Evolutionary conservation across 139 green algal species (phyloP).

Genomic region (Yamagishiella unicocca): DNA sequence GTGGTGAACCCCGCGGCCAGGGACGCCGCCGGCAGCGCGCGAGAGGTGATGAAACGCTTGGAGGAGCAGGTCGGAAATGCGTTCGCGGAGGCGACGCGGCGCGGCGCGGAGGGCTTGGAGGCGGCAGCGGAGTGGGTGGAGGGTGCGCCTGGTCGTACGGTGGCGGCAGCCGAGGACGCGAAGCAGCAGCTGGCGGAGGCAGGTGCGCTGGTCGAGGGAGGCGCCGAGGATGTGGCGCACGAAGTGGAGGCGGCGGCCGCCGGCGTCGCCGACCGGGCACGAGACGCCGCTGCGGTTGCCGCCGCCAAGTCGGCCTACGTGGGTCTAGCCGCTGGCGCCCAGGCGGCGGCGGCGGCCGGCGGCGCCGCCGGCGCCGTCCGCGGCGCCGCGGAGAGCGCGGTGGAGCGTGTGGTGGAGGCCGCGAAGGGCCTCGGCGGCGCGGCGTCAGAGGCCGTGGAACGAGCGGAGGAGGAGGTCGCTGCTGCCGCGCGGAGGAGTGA

Average conservation of each 20-base stretch:
- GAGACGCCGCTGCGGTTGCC: background rate
- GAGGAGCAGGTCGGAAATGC: background rate
- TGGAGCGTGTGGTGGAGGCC: background rate
- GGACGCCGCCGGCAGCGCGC: background rate
- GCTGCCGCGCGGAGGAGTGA: background rate
- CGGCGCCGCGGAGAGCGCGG: background rate
- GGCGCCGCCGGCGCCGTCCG: background rate
- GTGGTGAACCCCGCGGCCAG: background rate
- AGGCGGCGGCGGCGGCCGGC: background rate
- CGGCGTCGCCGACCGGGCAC: background rate
- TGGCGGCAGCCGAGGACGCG: background rate
- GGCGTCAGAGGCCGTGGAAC: background rate
- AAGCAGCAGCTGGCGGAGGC: background rate
- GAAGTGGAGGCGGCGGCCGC: background rate
- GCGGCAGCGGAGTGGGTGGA: background rate
- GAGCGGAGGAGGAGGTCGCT: background rate
- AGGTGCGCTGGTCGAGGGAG: background rate
- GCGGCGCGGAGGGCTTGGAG: background rate
- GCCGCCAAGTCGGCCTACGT: conserved; percentile 6
- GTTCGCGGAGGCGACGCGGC: background rate
- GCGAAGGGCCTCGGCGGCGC: background rate
- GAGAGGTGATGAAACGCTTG: background rate
- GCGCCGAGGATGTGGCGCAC: background rate
- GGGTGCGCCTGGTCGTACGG: background rate
- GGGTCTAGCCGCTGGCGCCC: background rate